Base-by-base conservation (phyloP, 768 basidiomycete genomes). In the Dentipellis fragilis region DNA sequence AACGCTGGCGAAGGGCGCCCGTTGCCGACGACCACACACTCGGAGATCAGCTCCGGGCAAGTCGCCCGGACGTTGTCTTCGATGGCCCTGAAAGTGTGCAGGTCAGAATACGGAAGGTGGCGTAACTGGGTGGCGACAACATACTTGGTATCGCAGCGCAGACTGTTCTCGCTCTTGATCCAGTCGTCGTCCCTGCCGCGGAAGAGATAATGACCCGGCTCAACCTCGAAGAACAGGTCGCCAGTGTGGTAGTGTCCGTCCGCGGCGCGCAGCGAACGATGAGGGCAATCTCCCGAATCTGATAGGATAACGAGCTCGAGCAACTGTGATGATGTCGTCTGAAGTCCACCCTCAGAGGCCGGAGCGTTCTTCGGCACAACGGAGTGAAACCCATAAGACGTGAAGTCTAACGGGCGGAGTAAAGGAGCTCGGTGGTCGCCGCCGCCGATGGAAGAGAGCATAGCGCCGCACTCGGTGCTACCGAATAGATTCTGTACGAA, bases 201-300 rank as follows among this genome's bases (percentile, higher is more conserved):
- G 58, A 78, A 85, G 48, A 80, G 65, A 65, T 84, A 89, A 61
- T 69, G 71, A 0, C 84, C 85, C 1, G 79, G 73, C 1, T 71
- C 60, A 16, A 75, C 72, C 66, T 87, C 81, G 63, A 80, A 77
- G 73, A 89, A 90, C n/a, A 90, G 71, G 67, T 90, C 87, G 1
- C 88, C 87, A 12, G 87, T 89, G 66, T 87, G 87, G 71, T 85
- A 87, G 63, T 86, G 73, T 6, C 86, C 86, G 65, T 89, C 85
- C 1, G 73, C 59, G 50, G 75, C 65, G 51, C 85, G 77, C 6
- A 88, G 70, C 1, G 80, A 79, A 8, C 54, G 47, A 63, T 83
- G 75, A 11, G 87, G 87, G 65, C 86, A 88, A 64, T 89, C 87
- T 35, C 72, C 74, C 10, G 88, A 88, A 52, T 78, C 72, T 9